Evolutionary conservation across 495 filamentous ascomycete genomes (phyloP).

Genomic region (Bathelium albidoporum): DNA sequence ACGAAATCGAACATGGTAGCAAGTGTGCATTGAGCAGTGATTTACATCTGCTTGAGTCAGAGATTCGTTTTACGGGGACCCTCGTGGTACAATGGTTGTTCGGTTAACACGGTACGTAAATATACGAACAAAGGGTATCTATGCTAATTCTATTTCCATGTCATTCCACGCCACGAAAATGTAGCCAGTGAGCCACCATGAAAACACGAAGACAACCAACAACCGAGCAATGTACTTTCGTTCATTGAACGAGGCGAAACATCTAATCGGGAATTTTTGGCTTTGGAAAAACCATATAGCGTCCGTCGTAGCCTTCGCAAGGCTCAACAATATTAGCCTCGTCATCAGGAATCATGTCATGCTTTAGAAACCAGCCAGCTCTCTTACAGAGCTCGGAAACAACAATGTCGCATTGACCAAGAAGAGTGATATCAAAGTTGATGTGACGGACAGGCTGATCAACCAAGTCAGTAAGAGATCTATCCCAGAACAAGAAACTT

Average conservation of each 20-base stretch:
- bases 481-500: constrained; percentile 22
- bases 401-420: constrained; percentile 88
- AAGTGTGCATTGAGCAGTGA: not conserved
- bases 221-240: too few relatives aligned
- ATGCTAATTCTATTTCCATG: not conserved
- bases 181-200: not conserved
- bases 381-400: constrained; percentile 80
- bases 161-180: not conserved
- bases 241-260: too few relatives aligned
- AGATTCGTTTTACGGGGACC: too few relatives aligned
- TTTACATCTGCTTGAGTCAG: too few relatives aligned
- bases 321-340: not conserved
- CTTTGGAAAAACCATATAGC: not conserved
- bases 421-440: constrained; percentile 88
- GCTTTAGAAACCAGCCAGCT: constrained; percentile 77
- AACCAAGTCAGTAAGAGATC: constrained; percentile 4
- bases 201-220: too few relatives aligned
- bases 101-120: too few relatives aligned
- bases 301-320: not conserved
- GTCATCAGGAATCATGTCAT: constrained; percentile 62
- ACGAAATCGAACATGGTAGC: constrained; percentile 50
- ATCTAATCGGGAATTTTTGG: not conserved
- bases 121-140: too few relatives aligned
- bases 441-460: constrained; percentile 67
- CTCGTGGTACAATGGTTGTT: too few relatives aligned